These are phyloP conservation scores for Lactuca sativa DNA, from an alignment of 129 eudicot genomes.

Conservation along the genomic window DNA sequence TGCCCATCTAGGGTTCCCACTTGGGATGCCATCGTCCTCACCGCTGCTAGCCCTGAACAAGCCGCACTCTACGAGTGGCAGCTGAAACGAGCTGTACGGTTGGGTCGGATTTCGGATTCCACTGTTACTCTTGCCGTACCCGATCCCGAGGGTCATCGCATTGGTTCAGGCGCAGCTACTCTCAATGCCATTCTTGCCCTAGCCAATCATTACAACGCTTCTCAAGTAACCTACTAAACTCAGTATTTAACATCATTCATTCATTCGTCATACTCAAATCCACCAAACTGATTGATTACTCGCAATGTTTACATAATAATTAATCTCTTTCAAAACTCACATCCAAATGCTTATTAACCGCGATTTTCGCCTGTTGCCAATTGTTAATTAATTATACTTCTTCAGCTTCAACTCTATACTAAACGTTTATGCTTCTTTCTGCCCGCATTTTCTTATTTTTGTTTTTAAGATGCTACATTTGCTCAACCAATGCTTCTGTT, in stretches of 20 bases:
- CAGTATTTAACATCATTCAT: too few species aligned
- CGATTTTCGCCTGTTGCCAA: too few species aligned
- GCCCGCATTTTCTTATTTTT: neutral
- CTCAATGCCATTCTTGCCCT: slow-evolving; percentile 69
- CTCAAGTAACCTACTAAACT: slow-evolving; percentile 25
- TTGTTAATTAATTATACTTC: too few species aligned
- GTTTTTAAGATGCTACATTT: neutral
- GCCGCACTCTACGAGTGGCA: slow-evolving; percentile 88
- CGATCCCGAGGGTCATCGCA: slow-evolving; percentile 79
- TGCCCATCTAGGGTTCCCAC: slow-evolving; percentile 78
- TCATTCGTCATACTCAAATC: too few species aligned
- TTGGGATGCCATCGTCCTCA: slow-evolving; percentile 89
- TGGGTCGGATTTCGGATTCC: slow-evolving; percentile 69
- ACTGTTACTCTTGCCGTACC: slow-evolving; percentile 92
- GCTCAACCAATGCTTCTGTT: neutral
- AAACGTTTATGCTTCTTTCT: neutral
- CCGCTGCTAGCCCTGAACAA: slow-evolving; percentile 97
- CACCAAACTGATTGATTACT: neutral
- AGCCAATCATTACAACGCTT: slow-evolving; percentile 42
- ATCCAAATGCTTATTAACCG: neutral
- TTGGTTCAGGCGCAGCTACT: slow-evolving; percentile 98
- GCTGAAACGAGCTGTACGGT: slow-evolving; percentile 70
- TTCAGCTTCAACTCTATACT: too few species aligned
- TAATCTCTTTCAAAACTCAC: neutral
- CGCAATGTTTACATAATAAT: neutral